Evolutionary conservation across 176 grass and related monocot genomes (phyloP), one percentile per base, ranked within the genome.

Genomic region (Aegilops speltoides): DNA sequence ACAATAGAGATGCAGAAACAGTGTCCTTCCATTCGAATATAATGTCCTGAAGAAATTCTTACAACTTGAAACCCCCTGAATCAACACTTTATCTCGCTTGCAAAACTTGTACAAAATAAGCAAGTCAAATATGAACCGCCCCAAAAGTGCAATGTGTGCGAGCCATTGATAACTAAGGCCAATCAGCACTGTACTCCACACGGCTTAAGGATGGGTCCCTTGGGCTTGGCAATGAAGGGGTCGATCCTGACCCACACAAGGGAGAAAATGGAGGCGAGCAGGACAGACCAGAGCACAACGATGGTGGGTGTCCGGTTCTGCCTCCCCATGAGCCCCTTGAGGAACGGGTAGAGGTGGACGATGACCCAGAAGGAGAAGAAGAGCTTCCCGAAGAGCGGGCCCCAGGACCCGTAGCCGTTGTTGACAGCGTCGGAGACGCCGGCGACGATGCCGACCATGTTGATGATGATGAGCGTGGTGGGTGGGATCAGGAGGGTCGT

Each of bases 331-430:
- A 98, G 84, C 33, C 96, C 96, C 86, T 98, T 96, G 79, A 96
- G 87, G 90, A 98, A 98, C 0, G 96, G 96, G 77, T 98, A 98
- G 59, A 98, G 90, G 73, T 96, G 96, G n/a, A 96, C 29, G 37
- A 98, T 96, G 69, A 98, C 93, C 96, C 93, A 98, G 86, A 98
- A 96, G 23, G 93, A 87, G 88, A 98, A 98, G 88, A 98, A 98
- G 84, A 98, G 89, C 91, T 98, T 96, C 74, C 92, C 96, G 64
- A 98, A 98, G 64, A 98, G 87, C 20, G 93, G 97, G 9, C 94
- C 97, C 97, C 92, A 97, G 0, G 97, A 99, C 0, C 92, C 97
- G 79, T 94, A 99, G 0, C 94, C 94, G 7, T 97, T 99, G 86
- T 99, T 99, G 64, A 94, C 91, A 17, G 97, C 97, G 80, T 99